Evolutionary conservation across 257 asterid genomes (phyloP).

Genomic region (Jacaranda mimosifolia): DNA sequence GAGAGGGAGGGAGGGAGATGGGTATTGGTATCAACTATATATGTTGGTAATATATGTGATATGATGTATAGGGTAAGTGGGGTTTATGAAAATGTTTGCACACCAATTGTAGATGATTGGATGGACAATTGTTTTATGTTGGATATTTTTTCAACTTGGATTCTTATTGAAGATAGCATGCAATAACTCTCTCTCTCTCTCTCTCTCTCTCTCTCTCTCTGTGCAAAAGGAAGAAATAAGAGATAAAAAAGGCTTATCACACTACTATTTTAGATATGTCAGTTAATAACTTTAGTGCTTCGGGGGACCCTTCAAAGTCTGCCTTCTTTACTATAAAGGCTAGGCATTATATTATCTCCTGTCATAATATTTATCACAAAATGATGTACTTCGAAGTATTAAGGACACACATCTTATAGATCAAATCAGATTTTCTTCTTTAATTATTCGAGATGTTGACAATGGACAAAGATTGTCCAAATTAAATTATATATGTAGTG

Average conservation of each 20-base stretch:
- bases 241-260: slow-evolving; percentile 12
- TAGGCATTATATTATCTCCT: not conserved
- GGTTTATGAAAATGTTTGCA: slow-evolving; percentile 49
- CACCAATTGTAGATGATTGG: slow-evolving; percentile 49
- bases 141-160: slow-evolving; percentile 42
- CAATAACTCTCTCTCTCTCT: not conserved
- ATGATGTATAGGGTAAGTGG: slow-evolving; percentile 36
- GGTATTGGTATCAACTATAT: slow-evolving; percentile 6
- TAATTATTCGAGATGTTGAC: not conserved
- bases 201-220: not conserved
- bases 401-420: not conserved
- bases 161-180: not conserved
- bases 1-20: slow-evolving; percentile 6
- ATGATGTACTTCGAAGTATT: not conserved
- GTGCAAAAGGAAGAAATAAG: not conserved
- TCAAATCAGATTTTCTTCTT: not conserved
- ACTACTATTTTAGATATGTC: slow-evolving; percentile 14
- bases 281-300: not conserved
- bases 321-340: not conserved
- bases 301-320: not conserved
- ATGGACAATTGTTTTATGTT: slow-evolving; percentile 32
- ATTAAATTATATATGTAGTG: not conserved
- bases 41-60: slow-evolving; percentile 22
- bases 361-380: not conserved
- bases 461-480: not conserved